Evolutionary conservation across 2,329 filamentous ascomycete species (phyloP).

Genomic region (Epicoccum sorghinum): DNA sequence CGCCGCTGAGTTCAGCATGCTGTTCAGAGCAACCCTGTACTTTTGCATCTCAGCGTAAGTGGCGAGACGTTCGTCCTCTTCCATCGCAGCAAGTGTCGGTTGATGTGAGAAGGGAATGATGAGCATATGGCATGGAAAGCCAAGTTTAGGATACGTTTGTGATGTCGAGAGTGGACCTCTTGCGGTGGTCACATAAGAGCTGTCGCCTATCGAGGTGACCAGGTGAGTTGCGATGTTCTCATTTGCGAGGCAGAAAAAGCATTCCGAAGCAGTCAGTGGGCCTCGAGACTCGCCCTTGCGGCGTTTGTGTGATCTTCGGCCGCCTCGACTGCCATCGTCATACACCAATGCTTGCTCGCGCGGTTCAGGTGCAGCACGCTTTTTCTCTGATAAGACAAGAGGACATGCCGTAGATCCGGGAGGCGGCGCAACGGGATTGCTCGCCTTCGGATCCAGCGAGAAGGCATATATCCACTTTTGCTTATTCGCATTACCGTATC

Average conservation of each 20-base stretch:
- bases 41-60: slow-evolving; percentile 82
- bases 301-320: slow-evolving; percentile 50
- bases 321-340: slow-evolving; percentile 41
- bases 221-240: slow-evolving; percentile 83
- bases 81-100: slow-evolving; percentile 73
- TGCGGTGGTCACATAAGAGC: slow-evolving; percentile 86
- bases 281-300: slow-evolving; percentile 41
- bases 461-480: slow-evolving; percentile 80
- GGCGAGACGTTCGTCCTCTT: slow-evolving; percentile 61
- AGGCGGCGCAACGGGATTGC: slow-evolving; percentile 67
- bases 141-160: slow-evolving; percentile 72
- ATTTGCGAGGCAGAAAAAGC: slow-evolving; percentile 96
- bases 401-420: slow-evolving; percentile 77
- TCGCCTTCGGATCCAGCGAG: slow-evolving; percentile 66
- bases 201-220: slow-evolving; percentile 85
- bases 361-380: slow-evolving; percentile 58
- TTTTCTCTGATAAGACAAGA: slow-evolving; percentile 63
- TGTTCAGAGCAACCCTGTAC: slow-evolving; percentile 78
- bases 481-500: slow-evolving; percentile 76
- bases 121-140: slow-evolving; percentile 84
- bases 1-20: slow-evolving; percentile 68
- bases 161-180: slow-evolving; percentile 84
- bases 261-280: slow-evolving; percentile 68
- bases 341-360: slow-evolving; percentile 47
- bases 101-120: slow-evolving; percentile 88